Conservation (phyloP, 352 stramenopile species). For the Globisporangium abappressorium region DNA sequence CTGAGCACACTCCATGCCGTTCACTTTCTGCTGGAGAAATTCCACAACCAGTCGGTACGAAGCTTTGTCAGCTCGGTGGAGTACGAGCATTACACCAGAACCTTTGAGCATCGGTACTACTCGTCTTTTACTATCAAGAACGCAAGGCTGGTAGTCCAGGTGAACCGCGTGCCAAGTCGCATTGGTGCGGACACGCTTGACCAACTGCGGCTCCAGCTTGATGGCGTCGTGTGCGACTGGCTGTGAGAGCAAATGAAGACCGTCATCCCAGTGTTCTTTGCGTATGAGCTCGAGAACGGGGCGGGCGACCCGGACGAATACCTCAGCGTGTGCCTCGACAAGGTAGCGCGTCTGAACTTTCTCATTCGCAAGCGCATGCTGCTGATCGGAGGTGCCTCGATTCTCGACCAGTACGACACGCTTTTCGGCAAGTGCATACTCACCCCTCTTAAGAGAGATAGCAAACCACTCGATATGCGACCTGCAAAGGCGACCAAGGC, state of each 20-base stretch:
- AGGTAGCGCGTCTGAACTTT: constrained; percentile 1
- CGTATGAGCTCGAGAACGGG: not conserved
- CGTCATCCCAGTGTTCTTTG: not conserved
- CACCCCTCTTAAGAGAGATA: too few relatives aligned
- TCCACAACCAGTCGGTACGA: not conserved
- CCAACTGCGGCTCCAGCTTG: not conserved
- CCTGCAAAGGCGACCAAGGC: not conserved
- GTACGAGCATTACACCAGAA: not conserved
- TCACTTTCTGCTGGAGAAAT: not conserved
- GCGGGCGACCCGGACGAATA: not conserved
- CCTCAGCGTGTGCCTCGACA: not conserved
- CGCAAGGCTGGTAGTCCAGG: too few relatives aligned
- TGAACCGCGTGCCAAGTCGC: too few relatives aligned
- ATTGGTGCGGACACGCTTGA: not conserved
- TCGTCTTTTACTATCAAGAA: not conserved
- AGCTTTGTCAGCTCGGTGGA: not conserved
- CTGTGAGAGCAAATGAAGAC: not conserved
- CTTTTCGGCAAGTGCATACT: not conserved
- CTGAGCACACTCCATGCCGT: not conserved
- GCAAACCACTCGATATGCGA: not conserved
- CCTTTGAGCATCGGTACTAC: not conserved
- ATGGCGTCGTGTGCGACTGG: not conserved
- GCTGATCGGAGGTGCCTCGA: not conserved
- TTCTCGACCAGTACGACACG: not conserved
- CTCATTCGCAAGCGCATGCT: not conserved